Evolutionary conservation across 768 basidiomycete species (phyloP).

Genomic region (Mycena rosella): DNA sequence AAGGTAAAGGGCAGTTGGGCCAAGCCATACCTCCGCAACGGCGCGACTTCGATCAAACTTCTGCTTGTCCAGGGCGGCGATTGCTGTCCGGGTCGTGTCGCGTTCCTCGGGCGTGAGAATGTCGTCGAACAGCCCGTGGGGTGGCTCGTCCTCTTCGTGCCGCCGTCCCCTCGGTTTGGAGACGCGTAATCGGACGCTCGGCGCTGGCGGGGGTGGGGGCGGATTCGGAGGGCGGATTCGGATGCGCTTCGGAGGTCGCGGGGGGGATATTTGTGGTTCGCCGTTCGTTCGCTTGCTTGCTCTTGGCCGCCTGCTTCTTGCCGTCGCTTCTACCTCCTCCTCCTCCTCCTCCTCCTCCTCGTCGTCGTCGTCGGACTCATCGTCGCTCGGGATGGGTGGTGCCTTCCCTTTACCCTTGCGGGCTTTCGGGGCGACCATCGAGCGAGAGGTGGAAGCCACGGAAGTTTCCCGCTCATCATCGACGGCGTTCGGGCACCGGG

Average conservation of each 20-base stretch:
- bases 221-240: slow-evolving; percentile 57
- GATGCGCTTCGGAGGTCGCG: slow-evolving; percentile 59
- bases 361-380: slow-evolving; percentile 52
- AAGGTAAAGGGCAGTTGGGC: slow-evolving; percentile 24
- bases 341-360: slow-evolving; percentile 50
- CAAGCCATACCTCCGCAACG: slow-evolving; percentile 76
- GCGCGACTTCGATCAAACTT: slow-evolving; percentile 80
- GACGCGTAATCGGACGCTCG: slow-evolving; percentile 66
- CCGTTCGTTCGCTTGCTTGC: slow-evolving; percentile 41
- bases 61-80: slow-evolving; percentile 70
- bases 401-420: slow-evolving; percentile 49
- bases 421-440: slow-evolving; percentile 42
- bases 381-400: slow-evolving; percentile 39
- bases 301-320: slow-evolving; percentile 38
- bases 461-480: slow-evolving; percentile 47
- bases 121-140: slow-evolving; percentile 85
- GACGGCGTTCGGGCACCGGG: slow-evolving; percentile 60
- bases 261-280: slow-evolving; percentile 37
- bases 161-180: slow-evolving; percentile 76
- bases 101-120: slow-evolving; percentile 77
- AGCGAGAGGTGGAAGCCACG: slow-evolving; percentile 58
- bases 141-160: slow-evolving; percentile 70
- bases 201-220: slow-evolving; percentile 47
- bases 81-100: slow-evolving; percentile 77
- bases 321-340: slow-evolving; percentile 43